phyloP scores from a whole-genome alignment of 805 yeast species.

The Kregervanrija pseudodelftensis region DNA sequence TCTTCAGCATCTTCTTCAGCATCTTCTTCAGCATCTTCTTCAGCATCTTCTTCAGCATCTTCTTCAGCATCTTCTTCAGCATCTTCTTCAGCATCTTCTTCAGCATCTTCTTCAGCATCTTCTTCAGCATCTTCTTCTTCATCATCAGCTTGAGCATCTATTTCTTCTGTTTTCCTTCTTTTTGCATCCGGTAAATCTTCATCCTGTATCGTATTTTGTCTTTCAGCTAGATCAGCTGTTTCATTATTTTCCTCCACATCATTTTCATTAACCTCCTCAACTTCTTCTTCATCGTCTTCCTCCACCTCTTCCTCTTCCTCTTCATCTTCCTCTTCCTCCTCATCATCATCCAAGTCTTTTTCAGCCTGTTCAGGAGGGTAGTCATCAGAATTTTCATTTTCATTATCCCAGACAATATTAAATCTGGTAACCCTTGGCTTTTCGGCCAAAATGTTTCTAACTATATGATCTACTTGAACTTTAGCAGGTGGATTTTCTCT shows the following conservation, averaged over 20 bases:
- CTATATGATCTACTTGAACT: slow-evolving; percentile 90
- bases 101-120: slow-evolving; percentile 28
- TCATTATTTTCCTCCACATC: slow-evolving; percentile 13
- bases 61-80: slow-evolving; percentile 28
- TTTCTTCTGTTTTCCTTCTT: slow-evolving; percentile 21
- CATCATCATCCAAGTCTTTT: slow-evolving; percentile 56
- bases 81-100: slow-evolving; percentile 21
- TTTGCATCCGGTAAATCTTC: slow-evolving; percentile 29
- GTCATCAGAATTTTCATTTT: slow-evolving; percentile 46
- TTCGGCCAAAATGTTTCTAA: slow-evolving; percentile 89
- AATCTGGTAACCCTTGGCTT: slow-evolving; percentile 96
- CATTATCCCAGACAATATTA: slow-evolving; percentile 93
- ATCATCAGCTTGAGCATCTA: slow-evolving; percentile 19
- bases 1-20: slow-evolving; percentile 28
- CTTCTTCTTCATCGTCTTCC: slow-evolving; percentile 33
- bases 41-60: slow-evolving; percentile 38
- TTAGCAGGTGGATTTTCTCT: slow-evolving; percentile 90
- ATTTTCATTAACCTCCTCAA: slow-evolving; percentile 22
- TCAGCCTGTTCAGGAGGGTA: slow-evolving; percentile 76
- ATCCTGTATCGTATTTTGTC: slow-evolving; percentile 35
- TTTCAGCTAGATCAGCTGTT: slow-evolving; percentile 38
- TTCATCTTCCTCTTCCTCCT: slow-evolving; percentile 36
- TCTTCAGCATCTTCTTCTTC: slow-evolving; percentile 38
- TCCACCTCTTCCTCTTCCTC: slow-evolving; percentile 35
- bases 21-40: slow-evolving; percentile 23